Evolutionary conservation across 768 basidiomycete species (phyloP), one percentile per base, ranked within the genome.

Genomic region (Serendipita vermifera): DNA sequence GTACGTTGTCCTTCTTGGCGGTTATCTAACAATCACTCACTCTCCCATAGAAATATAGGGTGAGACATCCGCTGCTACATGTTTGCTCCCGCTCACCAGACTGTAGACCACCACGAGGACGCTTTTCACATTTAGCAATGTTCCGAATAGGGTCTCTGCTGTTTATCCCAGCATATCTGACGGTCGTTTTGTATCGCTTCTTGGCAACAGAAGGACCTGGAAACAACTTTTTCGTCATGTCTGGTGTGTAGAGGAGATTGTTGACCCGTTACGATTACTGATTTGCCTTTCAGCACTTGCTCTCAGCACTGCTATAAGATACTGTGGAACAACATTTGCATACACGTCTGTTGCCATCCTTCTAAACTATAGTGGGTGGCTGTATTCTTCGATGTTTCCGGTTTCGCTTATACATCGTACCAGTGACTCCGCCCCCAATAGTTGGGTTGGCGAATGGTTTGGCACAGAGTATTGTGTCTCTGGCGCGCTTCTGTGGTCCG

Each of bases 401-500:
- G 59, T 36, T 13, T 7, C 24, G 32, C 32, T 54, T 57, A 54
- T 22, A 39, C 3, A 27, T 43, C 26, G 43, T 38, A 26, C 31
- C 57, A 91, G 88, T 94, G 86, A 89, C 92, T 0, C 92, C 94
- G 2, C 90, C 92, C 1, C 76, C 77, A 35, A 81, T 89, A 5
- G 81, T 98, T 36, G 89, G 91, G 5, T 80, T 89, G 58, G 89
- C 94, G 7, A 99, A 98, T 65, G 96, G 94, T 15, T 81, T 94
- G 20, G 96, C 92, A 0, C 96, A 99, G 69, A 92, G 89, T 64
- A 86, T 90, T 31, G 93, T 94, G 60, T 92, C 89, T 60, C 80
- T 94, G 24, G 89, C 93, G 3, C 79, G 96, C 36, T 96, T 92
- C 71, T 64, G 89, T 33, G 96, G 90, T 20, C 90, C 92, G 20